A percentile compares a stretch with the other conserved stretches of the same genome.
Evolutionary conservation across 2,329 filamentous ascomycete species (phyloP).

Genomic region (Cercospora janseana): DNA sequence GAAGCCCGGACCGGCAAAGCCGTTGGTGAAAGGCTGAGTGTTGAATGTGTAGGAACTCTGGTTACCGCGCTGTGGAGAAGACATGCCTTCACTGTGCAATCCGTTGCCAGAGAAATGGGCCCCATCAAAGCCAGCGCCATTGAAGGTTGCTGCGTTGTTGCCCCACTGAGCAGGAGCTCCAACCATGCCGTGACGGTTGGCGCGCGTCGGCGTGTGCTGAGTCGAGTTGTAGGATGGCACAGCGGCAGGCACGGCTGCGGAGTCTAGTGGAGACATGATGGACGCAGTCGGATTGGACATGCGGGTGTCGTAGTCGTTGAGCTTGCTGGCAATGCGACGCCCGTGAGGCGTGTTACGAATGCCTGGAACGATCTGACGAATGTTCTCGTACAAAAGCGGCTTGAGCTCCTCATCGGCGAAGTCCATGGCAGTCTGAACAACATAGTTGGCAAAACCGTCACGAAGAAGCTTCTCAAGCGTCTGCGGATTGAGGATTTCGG

Average conservation of each 20-base stretch:
- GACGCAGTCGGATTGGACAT: slow-evolving; percentile 35
- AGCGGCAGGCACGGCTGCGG: slow-evolving; percentile 12
- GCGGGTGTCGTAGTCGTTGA: slow-evolving; percentile 57
- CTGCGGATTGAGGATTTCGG: slow-evolving; percentile 70
- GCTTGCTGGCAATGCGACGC: slow-evolving; percentile 88
- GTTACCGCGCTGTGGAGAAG: slow-evolving; percentile 34
- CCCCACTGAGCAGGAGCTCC: slow-evolving; percentile 29
- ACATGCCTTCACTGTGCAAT: slow-evolving; percentile 24
- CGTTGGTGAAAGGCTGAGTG: slow-evolving; percentile 25
- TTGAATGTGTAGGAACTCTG: slow-evolving; percentile 27
- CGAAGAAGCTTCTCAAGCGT: slow-evolving; percentile 87
- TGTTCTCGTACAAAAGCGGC: slow-evolving; percentile 72
- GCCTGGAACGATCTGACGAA: slow-evolving; percentile 77
- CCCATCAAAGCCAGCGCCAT: slow-evolving; percentile 19
- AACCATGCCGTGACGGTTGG: slow-evolving; percentile 33
- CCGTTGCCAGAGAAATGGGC: slow-evolving; percentile 20
- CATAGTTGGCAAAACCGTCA: slow-evolving; percentile 95
- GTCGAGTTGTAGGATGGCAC: slow-evolving; percentile 13
- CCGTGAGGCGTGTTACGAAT: slow-evolving; percentile 93
- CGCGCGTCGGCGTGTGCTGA: slow-evolving; percentile 24
- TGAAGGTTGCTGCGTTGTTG: slow-evolving; percentile 18
- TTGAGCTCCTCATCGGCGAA: slow-evolving; percentile 74
- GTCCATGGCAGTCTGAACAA: slow-evolving; percentile 93
- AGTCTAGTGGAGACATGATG: slow-evolving; percentile 26
- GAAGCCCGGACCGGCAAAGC: slow-evolving; percentile 26